Evolutionary conservation across 108 stramenopile species (phyloP), one percentile per base, ranked within the genome.

Genomic region (Cyclotella atomus): DNA sequence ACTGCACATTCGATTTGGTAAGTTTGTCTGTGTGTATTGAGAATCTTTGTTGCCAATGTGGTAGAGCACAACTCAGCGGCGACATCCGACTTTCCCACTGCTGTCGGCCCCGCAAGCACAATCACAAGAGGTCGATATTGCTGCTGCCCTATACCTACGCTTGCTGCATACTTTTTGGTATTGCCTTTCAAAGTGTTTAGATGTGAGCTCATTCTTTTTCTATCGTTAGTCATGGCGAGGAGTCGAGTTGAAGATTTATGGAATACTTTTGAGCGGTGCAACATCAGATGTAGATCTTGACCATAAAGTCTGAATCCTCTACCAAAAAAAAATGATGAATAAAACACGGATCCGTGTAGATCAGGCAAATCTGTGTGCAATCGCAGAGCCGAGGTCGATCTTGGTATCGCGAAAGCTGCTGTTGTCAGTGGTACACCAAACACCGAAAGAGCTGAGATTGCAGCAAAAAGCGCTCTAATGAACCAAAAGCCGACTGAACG

Each of bases 21-120:
- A 19, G 62, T 46, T 32, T 72, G 65, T 29, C 9, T 14, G 49
- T 81, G 76, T 10, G 30, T 0, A 52, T 21, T 2, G 3, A 63
- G n/a, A 36, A 83, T 74, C 12, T 79, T 64, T 28, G 60, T 49
- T 36, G 79, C 84, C 3, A 77, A 23, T 2, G 73, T 49, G 19
- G 32, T 20, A 20, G 79, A 70, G 69, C 94, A 96, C n/a, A 98
- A 54, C 16, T 66, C 60, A 25, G 96, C 84, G 5, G 96, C 95
- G 15, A 96, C 87, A 68, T 89, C 89, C 15, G 91, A 91, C 71
- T 98, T 98, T 17, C 98, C 98, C 0, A 90, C 91, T 32, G 90
- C 95, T 0, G 98, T 98, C 9, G 95, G 95, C 16, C 98, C 98
- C 9, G 95, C 87, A 15, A 96, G 68, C n/a, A 96, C 79, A 25